Percentiles rank a stretch among this genome's conserved stretches.
phyloP scores from a whole-genome alignment of 1,139 yeast species.

The Suzukiozyma palmioleophila region DNA sequence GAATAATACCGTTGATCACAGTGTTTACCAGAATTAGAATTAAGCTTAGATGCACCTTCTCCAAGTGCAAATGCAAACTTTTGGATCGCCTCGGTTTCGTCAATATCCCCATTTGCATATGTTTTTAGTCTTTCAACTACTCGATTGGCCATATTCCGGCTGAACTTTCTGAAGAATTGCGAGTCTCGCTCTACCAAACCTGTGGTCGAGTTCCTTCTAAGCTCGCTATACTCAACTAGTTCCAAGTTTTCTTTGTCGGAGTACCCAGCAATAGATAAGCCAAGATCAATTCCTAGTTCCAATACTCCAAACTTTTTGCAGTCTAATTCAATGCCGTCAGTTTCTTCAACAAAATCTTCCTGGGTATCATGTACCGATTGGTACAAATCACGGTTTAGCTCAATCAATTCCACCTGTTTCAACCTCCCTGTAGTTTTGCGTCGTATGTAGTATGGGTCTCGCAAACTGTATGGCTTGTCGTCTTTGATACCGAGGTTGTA shows the following conservation, averaged over 20 bases:
- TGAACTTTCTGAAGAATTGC: conserved; percentile 11
- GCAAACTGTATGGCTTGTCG: conserved; percentile 29
- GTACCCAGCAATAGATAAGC: conserved; percentile 9
- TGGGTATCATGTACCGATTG: conserved; percentile 6
- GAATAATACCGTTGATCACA: conserved; percentile 11
- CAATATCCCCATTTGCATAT: conserved; percentile 1
- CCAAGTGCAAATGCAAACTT: conserved; percentile 29
- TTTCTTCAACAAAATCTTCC: not conserved
- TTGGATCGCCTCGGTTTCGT: conserved; percentile 20
- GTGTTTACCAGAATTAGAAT: conserved; percentile 3
- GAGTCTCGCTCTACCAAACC: not conserved
- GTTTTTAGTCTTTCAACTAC: conserved; percentile 9
- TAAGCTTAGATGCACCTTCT: conserved; percentile 13
- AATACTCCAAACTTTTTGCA: conserved; percentile 14
- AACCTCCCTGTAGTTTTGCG: conserved; percentile 9
- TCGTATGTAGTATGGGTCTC: conserved; percentile 21
- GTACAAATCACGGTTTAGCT: conserved; percentile 12
- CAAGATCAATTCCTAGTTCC: conserved; percentile 15
- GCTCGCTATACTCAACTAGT: conserved; percentile 8
- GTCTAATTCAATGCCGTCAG: conserved; percentile 2
- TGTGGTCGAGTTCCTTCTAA: not conserved
- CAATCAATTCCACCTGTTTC: conserved; percentile 13
- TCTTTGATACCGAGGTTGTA: conserved; percentile 39
- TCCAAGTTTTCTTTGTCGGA: conserved; percentile 1
- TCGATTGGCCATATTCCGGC: conserved; percentile 9